Evolutionary conservation across 2,329 filamentous ascomycete species (phyloP), one percentile per base, ranked within the genome.

Genomic region (Exophiala alcalophila): DNA sequence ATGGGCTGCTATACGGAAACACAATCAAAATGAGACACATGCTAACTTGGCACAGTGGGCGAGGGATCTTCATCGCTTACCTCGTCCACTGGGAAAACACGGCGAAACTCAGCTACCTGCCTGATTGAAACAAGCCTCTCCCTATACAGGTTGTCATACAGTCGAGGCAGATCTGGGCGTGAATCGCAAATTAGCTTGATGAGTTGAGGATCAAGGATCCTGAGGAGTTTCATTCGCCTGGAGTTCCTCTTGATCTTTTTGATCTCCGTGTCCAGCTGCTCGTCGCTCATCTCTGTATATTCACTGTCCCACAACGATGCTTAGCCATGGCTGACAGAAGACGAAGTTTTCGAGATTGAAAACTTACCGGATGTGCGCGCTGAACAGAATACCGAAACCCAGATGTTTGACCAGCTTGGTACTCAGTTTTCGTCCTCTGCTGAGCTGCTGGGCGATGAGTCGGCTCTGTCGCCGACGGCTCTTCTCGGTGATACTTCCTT

Each of bases 181-280:
- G 45, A 34, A 35, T 40, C 27, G 47, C 12, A 38, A 23, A 33
- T 33, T 33, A 33, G 16, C 15, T 20, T 11, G 29, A 56, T 41
- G 18, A 59, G 44, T 40, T 57, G 45, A 41, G 47, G 27, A 23
- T 49, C 31, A 29, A 59, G 45, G 40, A 54, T 50, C 27, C 48
- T 43, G 16, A 57, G 45, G 14, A 58, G 38, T 37, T 54, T 32
- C n/a, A 54, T 55, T 24, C 54, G 45, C 42, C 49, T 42, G 21
- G 26, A 15, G 46, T 58, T 34, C 34, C 23, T 42, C 23, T 55
- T 20, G 40, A 55, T 39, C 19, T 34, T 26, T 18, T 29, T 25
- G 15, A 52, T 41, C 10, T 49, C 29, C 11, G 20, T 23, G 33
- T 46, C 34, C 10, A 52, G 31, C 9, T 38, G n/a, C 23, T 34